These are phyloP conservation scores for Tilletia horrida DNA, from an alignment of 1,284 basidiomycete genomes.

Conservation along the genomic window DNA sequence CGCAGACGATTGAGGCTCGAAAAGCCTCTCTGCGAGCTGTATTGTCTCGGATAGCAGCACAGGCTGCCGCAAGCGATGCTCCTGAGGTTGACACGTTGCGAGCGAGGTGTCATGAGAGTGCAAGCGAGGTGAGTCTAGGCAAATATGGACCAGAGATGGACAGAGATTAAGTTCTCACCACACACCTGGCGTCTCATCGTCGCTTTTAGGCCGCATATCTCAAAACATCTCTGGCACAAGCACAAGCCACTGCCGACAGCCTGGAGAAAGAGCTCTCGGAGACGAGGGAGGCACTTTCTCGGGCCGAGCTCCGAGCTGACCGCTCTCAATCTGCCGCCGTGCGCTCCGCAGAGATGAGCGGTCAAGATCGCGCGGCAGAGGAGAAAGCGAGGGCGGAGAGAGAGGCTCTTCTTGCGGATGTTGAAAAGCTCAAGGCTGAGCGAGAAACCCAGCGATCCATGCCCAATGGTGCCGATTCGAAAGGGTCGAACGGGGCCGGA, in stretches of 20 bases:
- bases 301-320: conserved; percentile 21
- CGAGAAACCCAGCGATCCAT: neutral
- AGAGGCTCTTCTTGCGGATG: neutral
- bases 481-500: neutral
- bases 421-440: conserved; percentile 14
- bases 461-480: conserved; percentile 1
- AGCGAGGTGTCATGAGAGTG: conserved; percentile 26
- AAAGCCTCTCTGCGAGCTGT: conserved; percentile 22
- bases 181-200: neutral
- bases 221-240: conserved; percentile 15
- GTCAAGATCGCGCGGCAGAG: conserved; percentile 13
- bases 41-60: conserved; percentile 18
- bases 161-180: conserved; percentile 17
- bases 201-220: neutral
- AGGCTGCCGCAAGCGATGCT: conserved; percentile 12
- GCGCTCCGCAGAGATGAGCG: conserved; percentile 16
- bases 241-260: conserved; percentile 20
- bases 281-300: conserved; percentile 22
- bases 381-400: neutral
- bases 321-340: conserved; percentile 11
- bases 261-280: conserved; percentile 26
- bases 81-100: conserved; percentile 27
- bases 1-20: conserved; percentile 24
- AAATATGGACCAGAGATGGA: neutral
- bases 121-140: conserved; percentile 27